Evolutionary conservation across 208 protist genomes (phyloP).

Genomic region (Crithidia bombi): DNA sequence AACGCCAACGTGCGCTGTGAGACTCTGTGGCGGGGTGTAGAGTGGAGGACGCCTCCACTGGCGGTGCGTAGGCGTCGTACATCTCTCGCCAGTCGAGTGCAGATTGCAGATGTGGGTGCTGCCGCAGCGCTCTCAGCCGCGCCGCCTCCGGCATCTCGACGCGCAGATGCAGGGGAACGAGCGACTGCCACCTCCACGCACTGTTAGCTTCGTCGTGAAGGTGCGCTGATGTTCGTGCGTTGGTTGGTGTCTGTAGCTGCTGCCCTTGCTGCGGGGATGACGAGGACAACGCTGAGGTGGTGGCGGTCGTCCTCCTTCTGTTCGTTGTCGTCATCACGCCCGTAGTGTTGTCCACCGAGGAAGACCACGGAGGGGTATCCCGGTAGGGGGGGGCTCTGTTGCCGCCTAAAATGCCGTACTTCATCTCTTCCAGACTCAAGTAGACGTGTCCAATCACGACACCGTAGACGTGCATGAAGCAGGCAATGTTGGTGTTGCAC

Average conservation of each 20-base stretch:
- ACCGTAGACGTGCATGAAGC: constrained; percentile 58
- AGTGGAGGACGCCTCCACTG: neutral
- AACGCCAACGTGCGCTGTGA: too few species aligned
- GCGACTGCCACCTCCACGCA: constrained; percentile 4
- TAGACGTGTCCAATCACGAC: constrained; percentile 54
- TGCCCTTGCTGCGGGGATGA: constrained; percentile 14
- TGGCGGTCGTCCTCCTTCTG: too few species aligned
- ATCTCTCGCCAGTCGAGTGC: constrained; percentile 22
- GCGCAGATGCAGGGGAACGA: constrained; percentile 28
- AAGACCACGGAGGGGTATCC: constrained; percentile 37
- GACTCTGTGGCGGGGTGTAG: too few species aligned
- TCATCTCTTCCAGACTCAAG: constrained; percentile 65
- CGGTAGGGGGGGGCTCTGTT: constrained; percentile 44
- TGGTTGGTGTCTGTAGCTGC: neutral
- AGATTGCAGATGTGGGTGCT: constrained; percentile 16
- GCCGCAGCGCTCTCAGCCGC: constrained; percentile 23
- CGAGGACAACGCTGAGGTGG: constrained; percentile 14
- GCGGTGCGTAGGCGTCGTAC: constrained; percentile 10
- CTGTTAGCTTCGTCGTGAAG: neutral
- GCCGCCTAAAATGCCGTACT: constrained; percentile 70
- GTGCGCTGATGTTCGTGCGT: neutral
- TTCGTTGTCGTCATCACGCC: too few species aligned
- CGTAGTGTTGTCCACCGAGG: constrained; percentile 29
- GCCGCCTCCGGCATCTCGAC: constrained; percentile 18
- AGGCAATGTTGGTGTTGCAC: constrained; percentile 31